Evolutionary conservation across 75 land plant species (phyloP).

Genomic region (Larix kaempferi): DNA sequence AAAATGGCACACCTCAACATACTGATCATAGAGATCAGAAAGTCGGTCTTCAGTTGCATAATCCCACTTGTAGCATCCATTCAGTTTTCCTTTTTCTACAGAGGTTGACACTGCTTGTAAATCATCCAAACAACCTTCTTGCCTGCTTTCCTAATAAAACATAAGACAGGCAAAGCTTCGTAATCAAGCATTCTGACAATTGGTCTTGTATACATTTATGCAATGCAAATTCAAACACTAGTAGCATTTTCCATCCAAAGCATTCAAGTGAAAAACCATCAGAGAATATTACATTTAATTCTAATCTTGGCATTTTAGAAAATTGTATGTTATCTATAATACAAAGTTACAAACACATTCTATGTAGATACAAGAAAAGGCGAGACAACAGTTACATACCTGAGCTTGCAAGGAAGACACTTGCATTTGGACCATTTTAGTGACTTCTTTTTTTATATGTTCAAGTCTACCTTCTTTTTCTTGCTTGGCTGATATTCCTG

Average conservation of each 20-base stretch:
- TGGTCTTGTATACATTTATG: neutral
- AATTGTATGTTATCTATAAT: neutral
- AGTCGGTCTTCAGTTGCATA: constrained; percentile 75
- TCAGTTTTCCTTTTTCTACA: constrained; percentile 48
- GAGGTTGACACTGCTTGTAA: constrained; percentile 36
- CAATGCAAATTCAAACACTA: neutral
- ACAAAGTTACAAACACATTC: neutral
- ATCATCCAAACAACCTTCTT: constrained; percentile 60
- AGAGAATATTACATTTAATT: neutral
- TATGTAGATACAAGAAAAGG: too few species aligned
- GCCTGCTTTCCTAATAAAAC: constrained; percentile 41
- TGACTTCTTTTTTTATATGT: constrained; percentile 78
- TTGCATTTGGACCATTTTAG: constrained; percentile 70
- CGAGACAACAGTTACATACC: constrained; percentile 25
- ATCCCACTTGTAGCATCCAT: constrained; percentile 66
- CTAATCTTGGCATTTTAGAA: neutral
- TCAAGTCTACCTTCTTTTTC: constrained; percentile 77
- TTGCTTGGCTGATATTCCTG: constrained; percentile 80
- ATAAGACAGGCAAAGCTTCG: neutral
- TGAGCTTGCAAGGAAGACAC: constrained; percentile 39
- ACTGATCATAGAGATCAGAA: constrained; percentile 91
- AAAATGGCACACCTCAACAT: constrained; percentile 68
- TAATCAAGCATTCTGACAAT: neutral
- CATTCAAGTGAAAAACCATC: neutral
- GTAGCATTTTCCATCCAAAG: neutral